Evolutionary conservation across 108 stramenopile genomes (phyloP).

Genomic region (Skeletonema marinoi): DNA sequence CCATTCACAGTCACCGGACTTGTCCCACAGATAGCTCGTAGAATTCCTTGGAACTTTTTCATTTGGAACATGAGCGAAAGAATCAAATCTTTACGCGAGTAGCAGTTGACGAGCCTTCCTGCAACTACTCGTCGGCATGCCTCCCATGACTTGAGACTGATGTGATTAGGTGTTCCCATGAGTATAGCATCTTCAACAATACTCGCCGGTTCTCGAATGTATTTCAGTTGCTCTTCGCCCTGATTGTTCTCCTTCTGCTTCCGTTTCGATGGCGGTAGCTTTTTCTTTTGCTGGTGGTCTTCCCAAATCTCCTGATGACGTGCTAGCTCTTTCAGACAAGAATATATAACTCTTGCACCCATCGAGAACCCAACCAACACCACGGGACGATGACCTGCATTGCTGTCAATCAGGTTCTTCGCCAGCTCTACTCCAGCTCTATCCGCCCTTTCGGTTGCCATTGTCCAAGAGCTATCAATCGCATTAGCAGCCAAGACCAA

Average conservation of each 20-base stretch:
- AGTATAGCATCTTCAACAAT: slow-evolving; percentile 92
- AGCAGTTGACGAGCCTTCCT: slow-evolving; percentile 94
- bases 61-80: slow-evolving; percentile 90
- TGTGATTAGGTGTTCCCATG: slow-evolving; percentile 84
- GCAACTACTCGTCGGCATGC: slow-evolving; percentile 84
- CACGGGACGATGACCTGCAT: slow-evolving; percentile 90
- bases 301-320: slow-evolving; percentile 83
- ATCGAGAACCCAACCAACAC: slow-evolving; percentile 94
- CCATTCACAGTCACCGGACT: slow-evolving; percentile 68
- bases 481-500: slow-evolving; percentile 78
- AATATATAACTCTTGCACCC: slow-evolving; percentile 94
- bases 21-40: slow-evolving; percentile 82
- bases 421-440: slow-evolving; percentile 91
- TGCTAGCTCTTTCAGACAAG: slow-evolving; percentile 90
- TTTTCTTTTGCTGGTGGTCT: slow-evolving; percentile 52
- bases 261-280: slow-evolving; percentile 15
- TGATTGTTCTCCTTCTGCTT: slow-evolving; percentile 11
- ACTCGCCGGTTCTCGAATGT: slow-evolving; percentile 79
- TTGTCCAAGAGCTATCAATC: slow-evolving; percentile 92
- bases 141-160: slow-evolving; percentile 84
- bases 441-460: slow-evolving; percentile 89
- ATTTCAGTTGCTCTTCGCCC: slow-evolving; percentile 47
- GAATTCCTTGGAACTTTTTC: slow-evolving; percentile 74
- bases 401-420: slow-evolving; percentile 77
- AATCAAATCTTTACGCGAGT: slow-evolving; percentile 89